phyloP scores from a whole-genome alignment of 805 yeast genomes.

The Jamesozyma jinghongensis region DNA sequence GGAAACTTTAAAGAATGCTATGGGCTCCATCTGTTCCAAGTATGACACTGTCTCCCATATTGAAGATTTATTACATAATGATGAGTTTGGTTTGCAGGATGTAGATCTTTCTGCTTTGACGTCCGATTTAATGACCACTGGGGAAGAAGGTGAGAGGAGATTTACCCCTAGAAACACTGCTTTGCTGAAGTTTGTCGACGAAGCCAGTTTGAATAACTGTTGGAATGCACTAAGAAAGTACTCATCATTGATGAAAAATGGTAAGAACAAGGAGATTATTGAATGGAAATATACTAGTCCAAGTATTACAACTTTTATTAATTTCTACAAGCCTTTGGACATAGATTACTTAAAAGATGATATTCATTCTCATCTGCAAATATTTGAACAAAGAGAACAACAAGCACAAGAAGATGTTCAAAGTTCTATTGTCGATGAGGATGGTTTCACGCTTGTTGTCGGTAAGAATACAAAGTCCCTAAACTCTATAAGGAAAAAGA shows the following conservation, averaged over 20 bases:
- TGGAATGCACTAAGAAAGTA: constrained; percentile 52
- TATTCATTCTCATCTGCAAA: constrained; percentile 53
- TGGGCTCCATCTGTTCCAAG: constrained; percentile 42
- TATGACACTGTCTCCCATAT: constrained; percentile 49
- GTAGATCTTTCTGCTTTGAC: constrained; percentile 52
- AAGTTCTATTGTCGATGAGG: constrained; percentile 71
- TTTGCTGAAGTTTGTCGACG: constrained; percentile 65
- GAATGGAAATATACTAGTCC: constrained; percentile 30
- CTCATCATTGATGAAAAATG: constrained; percentile 2
- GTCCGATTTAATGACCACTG: constrained; percentile 40
- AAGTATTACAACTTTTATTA: constrained; percentile 36
- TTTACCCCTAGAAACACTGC: constrained; percentile 69
- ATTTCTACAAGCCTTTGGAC: constrained; percentile 36
- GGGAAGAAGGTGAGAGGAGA: constrained; percentile 24
- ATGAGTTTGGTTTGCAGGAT: constrained; percentile 37
- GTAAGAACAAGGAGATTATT: constrained; percentile 35
- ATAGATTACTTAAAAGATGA: constrained; percentile 42
- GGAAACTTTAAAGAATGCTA: constrained; percentile 44
- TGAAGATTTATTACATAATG: constrained; percentile 39
- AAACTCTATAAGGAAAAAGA: constrained; percentile 29
- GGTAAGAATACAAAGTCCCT: constrained; percentile 78
- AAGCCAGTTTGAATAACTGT: constrained; percentile 44
- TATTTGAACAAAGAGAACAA: constrained; percentile 64
- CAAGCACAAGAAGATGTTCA: constrained; percentile 47
- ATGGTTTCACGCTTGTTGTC: constrained; percentile 88